Evolutionary conservation across 2,329 filamentous ascomycete species (phyloP), one percentile per base, ranked within the genome.

Genomic region (Claviceps humidiphila): DNA sequence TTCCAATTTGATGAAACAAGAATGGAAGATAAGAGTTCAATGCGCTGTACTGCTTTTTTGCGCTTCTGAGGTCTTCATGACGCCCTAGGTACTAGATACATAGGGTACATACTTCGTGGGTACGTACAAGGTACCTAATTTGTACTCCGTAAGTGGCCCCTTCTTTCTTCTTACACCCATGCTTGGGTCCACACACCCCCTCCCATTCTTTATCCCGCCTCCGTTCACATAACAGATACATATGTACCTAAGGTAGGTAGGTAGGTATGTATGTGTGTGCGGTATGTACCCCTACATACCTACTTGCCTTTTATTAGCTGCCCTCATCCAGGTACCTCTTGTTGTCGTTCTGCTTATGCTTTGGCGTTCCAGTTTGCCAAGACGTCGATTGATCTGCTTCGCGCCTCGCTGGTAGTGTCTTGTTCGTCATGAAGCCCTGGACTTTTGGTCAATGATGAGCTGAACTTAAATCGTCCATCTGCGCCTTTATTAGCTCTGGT

Each of bases 401-500:
- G 39, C 45, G 39, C 39, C 7, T 49, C 34, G 30, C 40, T 20
- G 20, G 22, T 39, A 14, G 48, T 51, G 47, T 48, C 43, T 20
- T 45, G 34, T 34, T 37, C 41, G 43, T 48, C 48, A 34, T n/a
- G 45, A 53, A 51, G 43, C 37, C 45, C 51, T 40, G 26, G n/a
- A n/a, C n/a, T 45, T 42, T 47, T 46, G 51, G 34, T 40, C 51
- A 46, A 34, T 47, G 45, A 47, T 26, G 50, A 54, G 54, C 54
- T 58, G 56, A 39, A 47, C 22, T 46, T 9, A 30, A 30, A 17
- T 4, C 30, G 20, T 51, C 50, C 24, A 30, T 47, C 49, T 48
- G 38, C 52, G 37, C 26, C 47, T 44, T 47, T 49, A 24, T 40
- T 54, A 52, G 50, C 60, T 60, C 60, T 58, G 56, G 55, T 58